Conservation (phyloP, 495 filamentous ascomycete genomes). For the Penicillium steckii region DNA sequence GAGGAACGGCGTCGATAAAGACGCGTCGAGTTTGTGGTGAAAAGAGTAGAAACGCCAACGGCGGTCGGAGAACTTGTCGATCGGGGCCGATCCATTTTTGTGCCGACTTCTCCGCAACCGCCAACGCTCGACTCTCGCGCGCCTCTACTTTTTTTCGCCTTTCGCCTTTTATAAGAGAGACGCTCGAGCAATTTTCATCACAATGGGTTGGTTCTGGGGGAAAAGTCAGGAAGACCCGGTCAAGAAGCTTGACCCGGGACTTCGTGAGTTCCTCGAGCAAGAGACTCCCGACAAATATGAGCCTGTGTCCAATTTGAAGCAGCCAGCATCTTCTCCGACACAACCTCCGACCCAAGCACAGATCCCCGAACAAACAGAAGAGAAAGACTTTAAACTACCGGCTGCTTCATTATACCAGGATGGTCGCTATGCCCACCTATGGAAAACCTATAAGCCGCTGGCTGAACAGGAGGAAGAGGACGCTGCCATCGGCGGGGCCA, state of each 20-base stretch:
- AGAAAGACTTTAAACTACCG: conserved; percentile 50
- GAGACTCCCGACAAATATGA: conserved; percentile 78
- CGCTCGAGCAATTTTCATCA: background rate
- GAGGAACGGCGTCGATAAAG: conserved; percentile 35
- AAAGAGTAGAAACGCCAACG: conserved; percentile 15
- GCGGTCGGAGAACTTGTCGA: conserved; percentile 24
- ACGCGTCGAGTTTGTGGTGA: conserved; percentile 34
- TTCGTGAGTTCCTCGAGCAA: conserved; percentile 80
- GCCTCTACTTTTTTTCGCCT: background rate
- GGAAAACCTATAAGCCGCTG: conserved; percentile 80
- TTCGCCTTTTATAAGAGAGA: background rate
- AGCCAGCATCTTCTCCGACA: conserved; percentile 16
- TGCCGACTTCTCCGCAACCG: conserved; percentile 31
- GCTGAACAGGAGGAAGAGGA: conserved; percentile 55
- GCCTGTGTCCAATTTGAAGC: conserved; percentile 33
- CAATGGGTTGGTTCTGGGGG: conserved; percentile 71
- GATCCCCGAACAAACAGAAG: conserved; percentile 12
- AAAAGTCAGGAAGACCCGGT: conserved; percentile 64
- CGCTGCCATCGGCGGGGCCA: conserved; percentile 52
- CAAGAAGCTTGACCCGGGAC: conserved; percentile 75
- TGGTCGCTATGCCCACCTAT: conserved; percentile 90
- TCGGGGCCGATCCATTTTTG: conserved; percentile 30
- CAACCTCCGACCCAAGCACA: conserved; percentile 14
- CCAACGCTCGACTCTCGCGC: background rate
- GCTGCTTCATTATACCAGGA: conserved; percentile 64